These are phyloP conservation scores for Rhytidiadelphus loreus DNA, from an alignment of 225 moss, liverwort and hornwort genomes.

Conservation along the genomic window DNA sequence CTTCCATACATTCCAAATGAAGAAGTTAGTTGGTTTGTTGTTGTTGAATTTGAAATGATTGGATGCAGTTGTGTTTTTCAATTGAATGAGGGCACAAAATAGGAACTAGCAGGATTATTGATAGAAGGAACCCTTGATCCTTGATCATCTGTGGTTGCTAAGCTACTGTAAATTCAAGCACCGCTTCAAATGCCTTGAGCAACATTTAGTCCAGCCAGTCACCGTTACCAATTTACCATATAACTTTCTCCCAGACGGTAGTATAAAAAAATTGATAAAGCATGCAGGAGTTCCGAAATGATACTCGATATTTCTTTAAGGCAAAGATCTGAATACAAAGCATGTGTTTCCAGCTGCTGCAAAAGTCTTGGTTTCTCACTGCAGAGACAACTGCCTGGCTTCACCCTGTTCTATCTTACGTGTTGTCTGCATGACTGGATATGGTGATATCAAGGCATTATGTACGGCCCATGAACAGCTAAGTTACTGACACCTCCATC, in stretches of 20 bases:
- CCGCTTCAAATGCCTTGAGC: neutral
- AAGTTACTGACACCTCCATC: neutral
- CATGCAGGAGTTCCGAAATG: neutral
- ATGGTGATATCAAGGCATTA: neutral
- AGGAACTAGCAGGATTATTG: neutral
- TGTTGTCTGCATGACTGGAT: neutral
- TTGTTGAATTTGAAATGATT: neutral
- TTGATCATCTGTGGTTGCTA: too few species aligned
- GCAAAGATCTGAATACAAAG: neutral
- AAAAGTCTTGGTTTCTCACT: neutral
- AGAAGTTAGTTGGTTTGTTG: neutral
- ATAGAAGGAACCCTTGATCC: accelerated
- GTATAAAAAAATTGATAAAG: neutral
- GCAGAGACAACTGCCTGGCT: neutral
- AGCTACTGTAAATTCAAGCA: neutral
- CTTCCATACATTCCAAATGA: neutral
- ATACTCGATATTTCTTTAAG: neutral
- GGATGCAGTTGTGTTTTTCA: neutral
- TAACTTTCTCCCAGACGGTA: neutral
- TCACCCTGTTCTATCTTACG: neutral
- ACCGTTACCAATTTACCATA: too few species aligned
- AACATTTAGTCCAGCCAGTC: neutral
- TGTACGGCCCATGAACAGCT: neutral
- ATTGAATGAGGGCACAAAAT: neutral
- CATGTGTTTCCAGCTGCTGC: neutral